Evolutionary conservation across 805 yeast species (phyloP).

Genomic region (Suhomyces xylopsoci): DNA sequence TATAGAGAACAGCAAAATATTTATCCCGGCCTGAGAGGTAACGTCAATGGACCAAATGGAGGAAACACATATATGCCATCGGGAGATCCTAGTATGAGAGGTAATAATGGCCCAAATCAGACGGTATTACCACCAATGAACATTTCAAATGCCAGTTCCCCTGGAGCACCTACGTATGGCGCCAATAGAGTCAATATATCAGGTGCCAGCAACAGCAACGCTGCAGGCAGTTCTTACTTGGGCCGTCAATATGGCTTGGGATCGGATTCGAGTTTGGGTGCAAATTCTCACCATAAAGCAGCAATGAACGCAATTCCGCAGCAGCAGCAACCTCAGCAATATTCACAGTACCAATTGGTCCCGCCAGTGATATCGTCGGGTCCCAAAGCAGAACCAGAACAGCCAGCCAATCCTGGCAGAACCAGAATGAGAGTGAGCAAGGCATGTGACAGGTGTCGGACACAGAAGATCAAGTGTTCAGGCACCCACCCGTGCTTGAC

Average conservation of each 20-base stretch:
- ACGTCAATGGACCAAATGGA: neutral
- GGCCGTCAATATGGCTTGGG: neutral
- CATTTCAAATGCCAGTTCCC: neutral
- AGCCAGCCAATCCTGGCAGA: neutral
- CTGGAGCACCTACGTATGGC: neutral
- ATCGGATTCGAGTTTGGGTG: neutral
- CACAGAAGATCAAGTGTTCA: slow-evolving; percentile 56
- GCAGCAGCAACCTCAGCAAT: neutral
- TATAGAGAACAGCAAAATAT: neutral
- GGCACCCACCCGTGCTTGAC: slow-evolving; percentile 50
- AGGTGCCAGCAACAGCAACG: neutral
- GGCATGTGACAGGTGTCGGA: slow-evolving; percentile 57
- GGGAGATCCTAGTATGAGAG: neutral
- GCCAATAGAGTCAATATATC: neutral
- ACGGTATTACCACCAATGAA: neutral
- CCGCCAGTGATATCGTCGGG: neutral
- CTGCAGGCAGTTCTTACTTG: neutral
- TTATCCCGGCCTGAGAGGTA: neutral
- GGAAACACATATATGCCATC: neutral
- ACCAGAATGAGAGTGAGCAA: slow-evolving; percentile 41
- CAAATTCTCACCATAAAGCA: neutral
- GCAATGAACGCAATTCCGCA: neutral
- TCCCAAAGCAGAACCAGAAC: neutral
- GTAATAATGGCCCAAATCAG: neutral
- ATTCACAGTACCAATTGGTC: neutral